Percentiles rank a stretch among this genome's conserved stretches.
These are phyloP conservation scores for Lactarius akahatsu DNA, from an alignment of 768 basidiomycete genomes.

Conservation along the genomic window DNA sequence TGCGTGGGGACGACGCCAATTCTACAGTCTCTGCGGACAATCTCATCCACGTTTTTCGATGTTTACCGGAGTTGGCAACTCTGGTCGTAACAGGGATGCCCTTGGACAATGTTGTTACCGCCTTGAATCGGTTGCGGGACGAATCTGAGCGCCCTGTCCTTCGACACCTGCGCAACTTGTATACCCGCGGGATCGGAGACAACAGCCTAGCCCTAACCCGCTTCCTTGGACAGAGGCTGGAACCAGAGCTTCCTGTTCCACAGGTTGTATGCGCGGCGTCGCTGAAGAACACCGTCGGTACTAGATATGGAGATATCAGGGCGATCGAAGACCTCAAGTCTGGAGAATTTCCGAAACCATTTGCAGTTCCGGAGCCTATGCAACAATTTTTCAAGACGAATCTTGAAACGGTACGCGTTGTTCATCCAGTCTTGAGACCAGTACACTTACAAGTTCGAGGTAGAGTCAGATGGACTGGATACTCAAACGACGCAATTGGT, in stretches of 20 bases:
- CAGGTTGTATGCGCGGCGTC: constrained; percentile 17
- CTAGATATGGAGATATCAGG: constrained; percentile 20
- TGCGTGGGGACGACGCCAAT: constrained; percentile 23
- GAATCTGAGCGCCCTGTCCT: constrained; percentile 18
- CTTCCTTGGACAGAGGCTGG: constrained; percentile 24
- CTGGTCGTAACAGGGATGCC: constrained; percentile 23
- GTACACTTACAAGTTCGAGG: neutral
- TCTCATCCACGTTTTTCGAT: constrained; percentile 19
- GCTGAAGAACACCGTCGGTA: constrained; percentile 14
- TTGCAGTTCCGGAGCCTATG: constrained; percentile 22
- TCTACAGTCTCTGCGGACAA: constrained; percentile 16
- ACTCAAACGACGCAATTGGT: constrained; percentile 23
- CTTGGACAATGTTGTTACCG: constrained; percentile 20
- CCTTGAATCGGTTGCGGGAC: constrained; percentile 21
- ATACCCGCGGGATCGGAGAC: constrained; percentile 22
- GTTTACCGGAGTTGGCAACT: constrained; percentile 24
- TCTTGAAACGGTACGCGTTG: constrained; percentile 17
- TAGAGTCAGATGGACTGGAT: constrained; percentile 28
- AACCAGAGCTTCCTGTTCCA: constrained; percentile 25
- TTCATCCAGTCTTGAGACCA: neutral
- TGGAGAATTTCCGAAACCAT: constrained; percentile 24
- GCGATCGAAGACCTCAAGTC: constrained; percentile 19
- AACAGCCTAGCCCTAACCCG: constrained; percentile 12
- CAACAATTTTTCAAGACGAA: constrained; percentile 17
- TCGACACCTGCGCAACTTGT: constrained; percentile 14